A percentile compares a stretch with the other conserved stretches of the same genome.
These are phyloP conservation scores for Petunia secreta DNA, from an alignment of 257 asterid species.

Conservation along the genomic window DNA sequence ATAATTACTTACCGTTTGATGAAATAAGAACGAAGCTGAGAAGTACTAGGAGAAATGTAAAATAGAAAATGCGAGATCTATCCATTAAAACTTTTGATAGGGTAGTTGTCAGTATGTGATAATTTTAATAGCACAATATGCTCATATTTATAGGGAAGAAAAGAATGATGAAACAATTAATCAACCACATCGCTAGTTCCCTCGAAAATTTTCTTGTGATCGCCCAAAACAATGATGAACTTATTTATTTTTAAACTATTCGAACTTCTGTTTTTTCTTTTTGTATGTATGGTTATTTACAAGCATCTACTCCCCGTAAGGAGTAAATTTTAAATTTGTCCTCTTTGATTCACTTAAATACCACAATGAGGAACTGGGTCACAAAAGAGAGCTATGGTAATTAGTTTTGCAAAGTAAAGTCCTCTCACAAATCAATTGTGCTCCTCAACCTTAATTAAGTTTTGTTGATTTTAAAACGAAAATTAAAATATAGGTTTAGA, in stretches of 20 bases:
- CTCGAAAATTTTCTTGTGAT: background rate
- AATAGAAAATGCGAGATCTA: background rate
- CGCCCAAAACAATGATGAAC: background rate
- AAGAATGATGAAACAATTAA: background rate
- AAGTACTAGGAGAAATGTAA: background rate
- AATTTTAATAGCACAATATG: background rate
- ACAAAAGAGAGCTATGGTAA: no score
- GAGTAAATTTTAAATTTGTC: background rate
- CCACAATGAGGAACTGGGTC: no score
- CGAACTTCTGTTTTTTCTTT: background rate
- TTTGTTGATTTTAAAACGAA: no score
- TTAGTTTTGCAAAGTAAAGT: no score
- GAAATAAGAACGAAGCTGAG: background rate
- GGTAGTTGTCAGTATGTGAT: background rate
- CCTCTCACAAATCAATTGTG: no score
- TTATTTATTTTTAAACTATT: background rate
- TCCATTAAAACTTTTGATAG: background rate
- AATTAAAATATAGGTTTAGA: no score
- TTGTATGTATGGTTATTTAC: background rate
- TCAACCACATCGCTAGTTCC: background rate
- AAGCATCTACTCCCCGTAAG: background rate
- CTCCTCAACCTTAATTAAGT: no score
- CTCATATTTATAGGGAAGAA: slow-evolving; percentile 10
- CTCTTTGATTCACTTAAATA: background rate
- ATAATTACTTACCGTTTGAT: background rate